phyloP scores from a whole-genome alignment of 2,329 filamentous ascomycete genomes.

The Cladosporium sp. region DNA sequence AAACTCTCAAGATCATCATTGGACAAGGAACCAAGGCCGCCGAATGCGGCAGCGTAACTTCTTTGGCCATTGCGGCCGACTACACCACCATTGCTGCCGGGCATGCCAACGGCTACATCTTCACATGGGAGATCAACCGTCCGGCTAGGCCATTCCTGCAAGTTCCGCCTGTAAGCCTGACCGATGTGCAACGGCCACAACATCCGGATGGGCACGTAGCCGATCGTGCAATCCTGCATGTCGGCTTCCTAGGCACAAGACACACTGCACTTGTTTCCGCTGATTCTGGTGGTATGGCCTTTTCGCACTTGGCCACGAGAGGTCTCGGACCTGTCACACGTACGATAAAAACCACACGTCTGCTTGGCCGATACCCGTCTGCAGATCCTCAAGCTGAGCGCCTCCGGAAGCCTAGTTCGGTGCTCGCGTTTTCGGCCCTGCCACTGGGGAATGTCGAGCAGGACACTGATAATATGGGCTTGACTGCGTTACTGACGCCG shows the following conservation, averaged over 20 bases:
- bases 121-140: constrained; percentile 90
- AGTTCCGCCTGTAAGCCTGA: constrained; percentile 72
- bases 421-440: constrained; percentile 85
- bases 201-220: constrained; percentile 80
- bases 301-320: constrained; percentile 91
- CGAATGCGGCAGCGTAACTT: constrained; percentile 83
- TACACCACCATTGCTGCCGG: constrained; percentile 89
- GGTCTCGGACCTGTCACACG: constrained; percentile 84
- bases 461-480: constrained; percentile 78
- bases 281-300: constrained; percentile 94
- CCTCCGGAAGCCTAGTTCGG: constrained; percentile 84
- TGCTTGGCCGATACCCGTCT: constrained; percentile 86
- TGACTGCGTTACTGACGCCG: constrained; percentile 93
- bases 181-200: constrained; percentile 60
- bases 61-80: constrained; percentile 88
- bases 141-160: constrained; percentile 85
- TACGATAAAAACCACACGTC: constrained; percentile 83
- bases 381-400: constrained; percentile 62
- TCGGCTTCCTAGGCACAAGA: constrained; percentile 92
- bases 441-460: constrained; percentile 94
- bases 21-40: constrained; percentile 91
- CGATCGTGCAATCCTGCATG: constrained; percentile 75
- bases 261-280: constrained; percentile 95
- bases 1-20: constrained; percentile 90
- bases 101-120: constrained; percentile 86